Evolutionary conservation across 2,329 filamentous ascomycete genomes (phyloP).

Genomic region (Pestalotiopsis sp.): DNA sequence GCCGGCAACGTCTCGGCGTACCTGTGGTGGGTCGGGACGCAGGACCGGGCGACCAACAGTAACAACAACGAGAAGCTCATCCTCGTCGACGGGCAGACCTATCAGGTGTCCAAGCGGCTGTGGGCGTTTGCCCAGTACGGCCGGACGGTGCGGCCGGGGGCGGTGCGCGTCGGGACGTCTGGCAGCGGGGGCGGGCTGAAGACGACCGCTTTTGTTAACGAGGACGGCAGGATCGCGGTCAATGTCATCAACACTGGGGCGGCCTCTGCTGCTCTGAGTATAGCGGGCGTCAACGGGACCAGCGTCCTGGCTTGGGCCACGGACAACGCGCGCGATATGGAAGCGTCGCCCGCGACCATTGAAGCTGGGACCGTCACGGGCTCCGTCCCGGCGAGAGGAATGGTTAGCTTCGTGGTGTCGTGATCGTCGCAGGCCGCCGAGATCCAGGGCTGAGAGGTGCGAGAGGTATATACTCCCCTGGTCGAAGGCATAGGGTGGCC

Average conservation of each 20-base stretch:
- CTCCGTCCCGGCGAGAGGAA: conserved; percentile 20
- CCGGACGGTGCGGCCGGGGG: conserved; percentile 31
- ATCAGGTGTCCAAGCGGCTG: conserved; percentile 22
- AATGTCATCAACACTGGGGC: conserved; percentile 14
- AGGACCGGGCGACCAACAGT: conserved; percentile 21
- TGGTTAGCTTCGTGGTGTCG: conserved; percentile 17
- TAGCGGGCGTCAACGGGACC: conserved; percentile 30
- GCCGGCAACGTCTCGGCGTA: conserved; percentile 46
- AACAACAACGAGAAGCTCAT: conserved; percentile 31
- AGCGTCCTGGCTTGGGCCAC: conserved; percentile 37
- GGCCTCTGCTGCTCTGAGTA: conserved; percentile 28
- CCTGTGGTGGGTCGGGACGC: conserved; percentile 39
- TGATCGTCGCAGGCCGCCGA: conserved; percentile 10
- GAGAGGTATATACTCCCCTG: background rate
- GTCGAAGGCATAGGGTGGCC: background rate
- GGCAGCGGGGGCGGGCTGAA: conserved; percentile 17
- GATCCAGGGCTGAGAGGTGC: background rate
- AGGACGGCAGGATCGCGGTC: conserved; percentile 30
- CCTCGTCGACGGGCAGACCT: conserved; percentile 22
- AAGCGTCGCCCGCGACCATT: conserved; percentile 18
- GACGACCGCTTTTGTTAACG: conserved; percentile 31
- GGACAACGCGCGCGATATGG: conserved; percentile 32
- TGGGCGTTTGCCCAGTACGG: conserved; percentile 34
- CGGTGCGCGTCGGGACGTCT: conserved; percentile 26
- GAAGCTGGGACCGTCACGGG: conserved; percentile 23